Percentiles rank a stretch among this genome's conserved stretches.
phyloP scores from a whole-genome alignment of 2,329 filamentous ascomycete species.

The Verticillium klebahnii region DNA sequence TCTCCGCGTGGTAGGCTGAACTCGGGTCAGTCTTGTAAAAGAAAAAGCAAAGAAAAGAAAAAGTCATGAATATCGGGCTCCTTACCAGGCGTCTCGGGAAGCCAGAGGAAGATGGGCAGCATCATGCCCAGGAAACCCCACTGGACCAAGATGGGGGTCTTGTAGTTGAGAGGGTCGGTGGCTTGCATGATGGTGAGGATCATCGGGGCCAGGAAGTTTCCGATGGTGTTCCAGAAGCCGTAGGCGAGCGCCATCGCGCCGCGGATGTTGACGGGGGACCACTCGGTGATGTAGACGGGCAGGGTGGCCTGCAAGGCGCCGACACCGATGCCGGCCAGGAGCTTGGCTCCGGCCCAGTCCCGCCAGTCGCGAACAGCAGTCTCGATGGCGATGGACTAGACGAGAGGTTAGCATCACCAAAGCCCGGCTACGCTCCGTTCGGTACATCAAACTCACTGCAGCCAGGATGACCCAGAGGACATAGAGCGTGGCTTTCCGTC shows the following conservation, averaged over 20 bases:
- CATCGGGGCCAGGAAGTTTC: constrained; percentile 34
- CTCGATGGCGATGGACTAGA: constrained; percentile 29
- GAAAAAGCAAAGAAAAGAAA: accelerated
- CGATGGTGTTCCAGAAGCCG: constrained; percentile 38
- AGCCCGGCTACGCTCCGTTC: too few species aligned
- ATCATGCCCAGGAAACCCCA: constrained; percentile 39
- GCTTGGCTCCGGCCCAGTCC: constrained; percentile 32
- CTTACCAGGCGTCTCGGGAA: constrained; percentile 31
- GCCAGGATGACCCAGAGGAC: constrained; percentile 24
- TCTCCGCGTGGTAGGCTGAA: constrained; percentile 25
- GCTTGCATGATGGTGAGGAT: constrained; percentile 29
- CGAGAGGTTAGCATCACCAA: neutral
- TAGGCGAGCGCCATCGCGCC: constrained; percentile 35
- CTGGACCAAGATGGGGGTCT: constrained; percentile 35
- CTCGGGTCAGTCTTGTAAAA: neutral
- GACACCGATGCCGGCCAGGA: constrained; percentile 31
- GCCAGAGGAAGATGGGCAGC: constrained; percentile 28
- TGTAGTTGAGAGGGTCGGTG: constrained; percentile 26
- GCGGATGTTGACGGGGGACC: constrained; percentile 33
- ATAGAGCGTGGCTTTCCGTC: constrained; percentile 25
- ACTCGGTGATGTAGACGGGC: constrained; percentile 35
- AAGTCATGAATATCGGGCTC: neutral
- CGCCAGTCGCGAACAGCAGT: constrained; percentile 28
- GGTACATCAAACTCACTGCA: neutral
- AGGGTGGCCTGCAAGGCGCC: constrained; percentile 36